phyloP scores from a whole-genome alignment of 192 early-diverging fungal genomes.

The Gamsiella multidivaricata region DNA sequence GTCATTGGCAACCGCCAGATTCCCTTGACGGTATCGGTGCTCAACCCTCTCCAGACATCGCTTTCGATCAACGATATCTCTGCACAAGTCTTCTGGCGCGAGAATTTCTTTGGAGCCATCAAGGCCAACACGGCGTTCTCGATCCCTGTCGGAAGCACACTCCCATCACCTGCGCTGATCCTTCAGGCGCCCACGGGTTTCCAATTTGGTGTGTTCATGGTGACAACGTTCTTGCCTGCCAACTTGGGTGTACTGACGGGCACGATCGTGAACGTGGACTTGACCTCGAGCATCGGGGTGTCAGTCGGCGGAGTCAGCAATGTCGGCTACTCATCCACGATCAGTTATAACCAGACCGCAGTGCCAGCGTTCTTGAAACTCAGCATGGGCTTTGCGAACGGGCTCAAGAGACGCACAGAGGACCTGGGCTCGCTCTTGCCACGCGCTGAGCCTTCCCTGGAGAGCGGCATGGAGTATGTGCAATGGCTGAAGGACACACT shows the following conservation, averaged over 20 bases:
- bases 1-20: constrained; percentile 44
- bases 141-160: constrained; percentile 12
- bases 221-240: constrained; percentile 22
- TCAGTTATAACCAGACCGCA: constrained; percentile 32
- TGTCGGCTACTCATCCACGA: constrained; percentile 10
- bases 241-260: constrained; percentile 36
- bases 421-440: not conserved
- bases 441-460: constrained; percentile 12
- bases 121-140: constrained; percentile 1
- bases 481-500: constrained; percentile 32
- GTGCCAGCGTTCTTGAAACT: constrained; percentile 44
- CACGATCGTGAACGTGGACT: constrained; percentile 14
- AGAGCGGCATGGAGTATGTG: constrained; percentile 16
- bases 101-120: constrained; percentile 28
- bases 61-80: constrained; percentile 11
- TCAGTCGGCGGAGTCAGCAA: constrained; percentile 16
- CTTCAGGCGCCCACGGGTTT: constrained; percentile 28
- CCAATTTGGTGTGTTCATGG: constrained; percentile 37
- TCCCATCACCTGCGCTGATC: constrained; percentile 12
- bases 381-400: constrained; percentile 13
- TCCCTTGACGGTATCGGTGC: constrained; percentile 17
- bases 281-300: constrained; percentile 23
- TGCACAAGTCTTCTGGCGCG: constrained; percentile 28
- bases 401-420: constrained; percentile 2
- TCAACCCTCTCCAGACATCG: constrained; percentile 32